phyloP scores from a whole-genome alignment of 352 stramenopile species.

The Pythium scleroteichum region DNA sequence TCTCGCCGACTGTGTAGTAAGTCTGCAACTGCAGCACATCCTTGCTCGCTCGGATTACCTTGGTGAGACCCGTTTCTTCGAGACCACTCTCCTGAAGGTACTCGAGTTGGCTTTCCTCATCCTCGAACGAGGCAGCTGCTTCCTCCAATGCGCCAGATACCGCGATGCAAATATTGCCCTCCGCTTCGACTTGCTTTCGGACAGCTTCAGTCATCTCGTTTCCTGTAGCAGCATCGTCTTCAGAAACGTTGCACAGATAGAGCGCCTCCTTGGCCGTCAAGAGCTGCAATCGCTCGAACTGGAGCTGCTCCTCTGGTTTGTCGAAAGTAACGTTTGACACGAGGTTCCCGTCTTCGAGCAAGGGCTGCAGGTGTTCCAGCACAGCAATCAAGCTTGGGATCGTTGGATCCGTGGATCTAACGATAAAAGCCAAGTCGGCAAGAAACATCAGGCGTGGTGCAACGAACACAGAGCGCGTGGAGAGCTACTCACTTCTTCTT shows the following conservation, averaged over 20 bases:
- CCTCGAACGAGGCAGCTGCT: constrained; percentile 76
- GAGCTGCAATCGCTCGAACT: constrained; percentile 81
- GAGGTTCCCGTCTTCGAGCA: constrained; percentile 87
- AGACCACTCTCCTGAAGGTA: constrained; percentile 91
- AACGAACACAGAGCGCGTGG: neutral
- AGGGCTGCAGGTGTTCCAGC: constrained; percentile 54
- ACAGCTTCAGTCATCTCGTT: constrained; percentile 93
- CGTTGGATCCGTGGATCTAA: constrained; percentile 56
- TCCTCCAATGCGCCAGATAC: constrained; percentile 82
- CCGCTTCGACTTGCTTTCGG: constrained; percentile 57
- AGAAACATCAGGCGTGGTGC: neutral
- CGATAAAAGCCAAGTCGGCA: constrained; percentile 5
- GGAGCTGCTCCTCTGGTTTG: constrained; percentile 83
- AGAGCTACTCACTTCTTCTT: constrained; percentile 56
- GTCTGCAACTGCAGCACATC: constrained; percentile 94
- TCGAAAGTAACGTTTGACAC: constrained; percentile 56
- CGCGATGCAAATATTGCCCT: constrained; percentile 69
- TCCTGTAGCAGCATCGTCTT: constrained; percentile 91
- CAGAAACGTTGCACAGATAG: constrained; percentile 97
- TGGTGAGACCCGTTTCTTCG: constrained; percentile 72
- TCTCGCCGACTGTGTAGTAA: constrained; percentile 95
- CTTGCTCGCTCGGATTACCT: constrained; percentile 90
- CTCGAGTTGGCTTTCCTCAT: constrained; percentile 91
- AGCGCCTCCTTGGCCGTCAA: constrained; percentile 95
- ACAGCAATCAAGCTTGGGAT: constrained; percentile 55